Percentiles rank a stretch among this genome's conserved stretches.
phyloP scores from a whole-genome alignment of 1,139 yeast species.

The Hansenula lynferdii region DNA sequence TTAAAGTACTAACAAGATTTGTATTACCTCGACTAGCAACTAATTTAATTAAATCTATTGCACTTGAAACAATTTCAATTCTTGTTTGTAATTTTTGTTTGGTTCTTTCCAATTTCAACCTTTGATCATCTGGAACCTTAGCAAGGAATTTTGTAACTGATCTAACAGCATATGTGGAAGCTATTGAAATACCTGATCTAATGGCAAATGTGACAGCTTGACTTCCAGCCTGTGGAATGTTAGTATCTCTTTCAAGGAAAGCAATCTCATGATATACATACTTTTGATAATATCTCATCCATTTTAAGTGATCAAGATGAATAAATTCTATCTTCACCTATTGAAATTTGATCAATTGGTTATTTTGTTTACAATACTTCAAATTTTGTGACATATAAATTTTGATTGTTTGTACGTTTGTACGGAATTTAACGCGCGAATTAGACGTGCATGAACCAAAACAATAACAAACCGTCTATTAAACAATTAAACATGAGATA shows the following conservation, averaged over 20 bases:
- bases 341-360: background rate
- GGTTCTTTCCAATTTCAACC: slow-evolving; percentile 36
- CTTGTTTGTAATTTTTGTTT: slow-evolving; percentile 50
- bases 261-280: background rate
- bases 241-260: background rate
- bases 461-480: no score
- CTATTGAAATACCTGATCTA: slow-evolving; percentile 70
- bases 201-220: slow-evolving; percentile 82
- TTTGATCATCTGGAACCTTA: slow-evolving; percentile 56
- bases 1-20: slow-evolving; percentile 51
- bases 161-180: slow-evolving; percentile 71
- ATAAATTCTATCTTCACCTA: background rate
- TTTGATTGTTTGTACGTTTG: no score
- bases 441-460: no score
- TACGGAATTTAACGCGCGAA: no score
- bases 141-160: slow-evolving; percentile 57
- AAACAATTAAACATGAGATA: slow-evolving; percentile 65
- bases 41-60: slow-evolving; percentile 65
- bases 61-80: slow-evolving; percentile 58
- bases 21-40: slow-evolving; percentile 74
- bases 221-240: slow-evolving; percentile 53
- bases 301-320: background rate
- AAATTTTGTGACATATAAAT: no score
- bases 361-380: no score
- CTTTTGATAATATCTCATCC: slow-evolving; percentile 6